Percentiles rank a stretch among this genome's conserved stretches.
Evolutionary conservation across 768 basidiomycete species (phyloP).

Genomic region (Suillus fuscotomentosus): DNA sequence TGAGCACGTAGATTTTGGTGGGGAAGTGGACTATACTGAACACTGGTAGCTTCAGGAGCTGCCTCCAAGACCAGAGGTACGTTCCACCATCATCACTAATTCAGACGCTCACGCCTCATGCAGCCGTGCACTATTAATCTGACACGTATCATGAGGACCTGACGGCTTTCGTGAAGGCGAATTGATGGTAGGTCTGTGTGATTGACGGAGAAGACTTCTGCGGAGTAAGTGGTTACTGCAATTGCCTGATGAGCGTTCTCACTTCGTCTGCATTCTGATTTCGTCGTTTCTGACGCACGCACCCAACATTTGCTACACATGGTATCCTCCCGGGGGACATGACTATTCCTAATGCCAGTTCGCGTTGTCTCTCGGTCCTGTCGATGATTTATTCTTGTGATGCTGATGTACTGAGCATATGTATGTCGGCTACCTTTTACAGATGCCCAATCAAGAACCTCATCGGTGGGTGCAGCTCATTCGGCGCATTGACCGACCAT

Average conservation of each 20-base stretch:
- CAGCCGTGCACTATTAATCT: constrained; percentile 27
- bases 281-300: background rate
- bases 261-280: no score
- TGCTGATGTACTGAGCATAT: background rate
- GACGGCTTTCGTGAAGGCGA: no score
- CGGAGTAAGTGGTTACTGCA: no score
- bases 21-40: constrained; percentile 67
- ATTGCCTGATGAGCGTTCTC: no score
- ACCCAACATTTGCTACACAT: background rate
- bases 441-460: no score
- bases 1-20: constrained; percentile 74
- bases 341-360: background rate
- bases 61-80: constrained; percentile 44
- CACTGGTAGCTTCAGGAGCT: constrained; percentile 75
- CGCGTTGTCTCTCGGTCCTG: background rate
- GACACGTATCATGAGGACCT: no score
- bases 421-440: background rate
- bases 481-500: no score
- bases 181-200: no score
- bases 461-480: no score
- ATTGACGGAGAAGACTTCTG: no score
- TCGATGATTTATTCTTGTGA: background rate
- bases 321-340: background rate
- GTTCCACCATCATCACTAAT: background rate
- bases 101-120: constrained; percentile 1